Conservation (phyloP, 2,329 filamentous ascomycete genomes). For the Arthroderma uncinatum region DNA sequence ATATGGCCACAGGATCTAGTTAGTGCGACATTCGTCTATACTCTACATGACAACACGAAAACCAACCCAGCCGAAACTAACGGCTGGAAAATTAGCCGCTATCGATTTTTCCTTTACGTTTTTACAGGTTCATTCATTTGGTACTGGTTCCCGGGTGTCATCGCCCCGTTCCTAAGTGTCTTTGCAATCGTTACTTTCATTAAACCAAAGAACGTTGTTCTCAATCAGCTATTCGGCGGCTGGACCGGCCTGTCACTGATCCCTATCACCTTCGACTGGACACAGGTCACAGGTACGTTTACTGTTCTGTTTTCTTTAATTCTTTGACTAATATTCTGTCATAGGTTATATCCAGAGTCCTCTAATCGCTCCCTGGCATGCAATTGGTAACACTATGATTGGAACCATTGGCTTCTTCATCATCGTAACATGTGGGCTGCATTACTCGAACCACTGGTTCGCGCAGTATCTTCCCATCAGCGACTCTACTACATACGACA, state of each 20-base stretch:
- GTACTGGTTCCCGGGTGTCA: conserved; percentile 58
- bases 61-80: conserved; percentile 46
- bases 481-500: conserved; percentile 60
- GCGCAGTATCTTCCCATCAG: conserved; percentile 56
- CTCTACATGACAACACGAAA: conserved; percentile 55
- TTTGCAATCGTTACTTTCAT: conserved; percentile 66
- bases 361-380: conserved; percentile 60
- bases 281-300: conserved; percentile 41
- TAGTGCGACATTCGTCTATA: conserved; percentile 56
- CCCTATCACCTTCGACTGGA: conserved; percentile 68
- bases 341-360: conserved; percentile 58
- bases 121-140: conserved; percentile 50
- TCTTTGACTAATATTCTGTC: not conserved
- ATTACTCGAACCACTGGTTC: conserved; percentile 58
- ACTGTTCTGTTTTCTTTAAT: not conserved
- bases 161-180: conserved; percentile 57
- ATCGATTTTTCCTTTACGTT: conserved; percentile 51
- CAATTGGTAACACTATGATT: conserved; percentile 61
- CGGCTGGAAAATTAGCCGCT: conserved; percentile 57
- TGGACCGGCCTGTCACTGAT: conserved; percentile 55
- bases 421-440: conserved; percentile 47
- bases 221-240: conserved; percentile 66
- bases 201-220: conserved; percentile 52
- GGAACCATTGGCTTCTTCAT: conserved; percentile 57
- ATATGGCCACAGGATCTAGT: conserved; percentile 61